Evolutionary conservation across 2,329 filamentous ascomycete genomes (phyloP), one percentile per base, ranked within the genome.

Genomic region (Xylaria digitata): DNA sequence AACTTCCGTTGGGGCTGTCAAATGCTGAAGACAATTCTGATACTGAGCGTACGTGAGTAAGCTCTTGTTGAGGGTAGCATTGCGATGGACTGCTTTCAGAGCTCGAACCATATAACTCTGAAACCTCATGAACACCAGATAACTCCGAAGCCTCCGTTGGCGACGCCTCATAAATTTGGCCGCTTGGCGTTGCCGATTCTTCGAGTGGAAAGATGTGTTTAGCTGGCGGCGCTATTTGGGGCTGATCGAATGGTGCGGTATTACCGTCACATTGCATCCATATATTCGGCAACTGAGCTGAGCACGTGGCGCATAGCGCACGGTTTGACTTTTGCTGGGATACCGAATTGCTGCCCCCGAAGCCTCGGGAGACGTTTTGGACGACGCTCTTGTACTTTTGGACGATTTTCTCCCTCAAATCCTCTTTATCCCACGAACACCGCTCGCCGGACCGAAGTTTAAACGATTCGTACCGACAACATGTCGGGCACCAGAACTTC

Each of bases 381-480:
- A 63, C 54, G 8, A 65, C 4, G 19, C 32, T 23, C 37, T 61
- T 65, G 11, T 37, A 61, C 15, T 46, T 57, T 23, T 55, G 48
- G 13, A 57, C 15, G 8, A 58, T 15, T 30, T 61, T 58, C 34
- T 48, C 34, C 6, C 42, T 13, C 23, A 56, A 7, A 8, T 63
- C 66, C 6, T 63, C 49, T 48, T 64, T 68, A 43, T 65, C n/a
- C 69, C 72, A 72, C 1, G 63, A 69, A 43, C 71, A 73, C 21
- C 43, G 66, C 17, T 56, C 67, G 9, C 56, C 66, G 6, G 69
- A 70, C 6, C 17, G 50, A 2, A 54, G 43, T n/a, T 30, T 60
- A 21, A 71, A 73, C 6, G 34, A 55, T 34, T 72, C 63, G 13
- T 26, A 37, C 0, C 40, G 32, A 8, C 59, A 13, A 49, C 69